phyloP scores from a whole-genome alignment of 345 rosid species.

The Arabidopsis thaliana region DNA sequence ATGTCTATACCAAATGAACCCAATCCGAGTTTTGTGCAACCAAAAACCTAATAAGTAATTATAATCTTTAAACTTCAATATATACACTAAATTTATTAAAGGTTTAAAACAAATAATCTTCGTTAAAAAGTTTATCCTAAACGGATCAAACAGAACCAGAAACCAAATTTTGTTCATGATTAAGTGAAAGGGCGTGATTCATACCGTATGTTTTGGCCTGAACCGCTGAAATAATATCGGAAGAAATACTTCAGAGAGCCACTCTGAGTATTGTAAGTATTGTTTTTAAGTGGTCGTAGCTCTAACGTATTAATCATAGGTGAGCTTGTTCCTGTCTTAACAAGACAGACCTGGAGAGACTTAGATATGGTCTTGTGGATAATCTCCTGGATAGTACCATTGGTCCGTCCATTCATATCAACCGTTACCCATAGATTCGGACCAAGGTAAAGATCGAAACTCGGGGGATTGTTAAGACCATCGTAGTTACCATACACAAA shows the following conservation, averaged over 20 bases:
- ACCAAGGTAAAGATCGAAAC: constrained; percentile 44
- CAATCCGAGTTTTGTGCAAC: not conserved
- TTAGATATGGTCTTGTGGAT: constrained; percentile 33
- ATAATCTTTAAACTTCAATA: not conserved
- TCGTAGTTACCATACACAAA: constrained; percentile 48
- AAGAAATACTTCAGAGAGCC: constrained; percentile 21
- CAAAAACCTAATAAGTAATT: not conserved
- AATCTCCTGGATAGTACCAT: constrained; percentile 37
- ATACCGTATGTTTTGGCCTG: constrained; percentile 30
- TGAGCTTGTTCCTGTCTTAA: constrained; percentile 39
- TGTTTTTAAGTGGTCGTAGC: constrained; percentile 37
- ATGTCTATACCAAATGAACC: not conserved
- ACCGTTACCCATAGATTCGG: constrained; percentile 42
- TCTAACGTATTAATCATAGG: constrained; percentile 43
- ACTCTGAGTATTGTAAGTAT: constrained; percentile 41
- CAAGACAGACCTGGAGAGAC: constrained; percentile 37
- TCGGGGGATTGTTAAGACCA: constrained; percentile 22
- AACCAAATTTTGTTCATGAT: not conserved
- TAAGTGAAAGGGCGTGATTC: not conserved
- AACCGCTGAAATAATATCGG: constrained; percentile 40
- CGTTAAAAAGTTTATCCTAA: not conserved
- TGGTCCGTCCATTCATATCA: constrained; percentile 29
- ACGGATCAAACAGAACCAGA: not conserved
- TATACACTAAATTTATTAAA: not conserved
- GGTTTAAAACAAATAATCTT: not conserved